Evolutionary conservation across 2,329 filamentous ascomycete species (phyloP), one percentile per base, ranked within the genome.

Genomic region (Purpureocillium lavendulum): DNA sequence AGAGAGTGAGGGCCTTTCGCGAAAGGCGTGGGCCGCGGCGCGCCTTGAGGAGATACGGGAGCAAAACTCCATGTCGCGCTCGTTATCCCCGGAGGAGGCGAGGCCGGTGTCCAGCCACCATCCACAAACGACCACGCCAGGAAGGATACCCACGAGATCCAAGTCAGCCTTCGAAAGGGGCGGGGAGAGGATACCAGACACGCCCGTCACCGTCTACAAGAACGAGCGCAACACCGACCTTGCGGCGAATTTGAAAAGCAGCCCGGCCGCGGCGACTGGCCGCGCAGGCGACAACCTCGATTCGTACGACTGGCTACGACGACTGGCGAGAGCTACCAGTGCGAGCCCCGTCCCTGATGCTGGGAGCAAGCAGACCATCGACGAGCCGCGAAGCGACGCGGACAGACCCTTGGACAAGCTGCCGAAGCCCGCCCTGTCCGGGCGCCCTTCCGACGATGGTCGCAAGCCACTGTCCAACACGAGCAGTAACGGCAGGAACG

Each of bases 21-120:
- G 57, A 40, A 62, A 67, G 38, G 65, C 66, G 2, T 53, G 73
- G 13, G 67, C 73, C n/a, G 63, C 64, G 7, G 66, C 68, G 39
- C 63, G 65, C 26, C 55, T 78, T 3, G 71, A 70, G 28, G 73
- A 75, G 52, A 75, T 75, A 40, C 62, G 67, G 30, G 68, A 73
- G 39, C 61, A 57, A 41, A 74, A 77, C 49, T 64, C 66, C 29
- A 58, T 62, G 45, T 63, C 65, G 7, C 57, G 62, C 36, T 66
- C 66, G 9, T 52, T 62, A 7, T 70, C 67, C 1, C 66, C 69
- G 12, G 66, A 61, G 31, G 52, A 69, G 35, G 40, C 49, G 11
- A 53, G 50, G 34, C 60, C 56, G 8, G 56, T 47, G 31, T 48
- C 54, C 4, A 58, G 50, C 40, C 54, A 40, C 10, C 41, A 42